phyloP scores from a whole-genome alignment of 202 grass and related monocot species.

The Cymbopogon flexuosus region DNA sequence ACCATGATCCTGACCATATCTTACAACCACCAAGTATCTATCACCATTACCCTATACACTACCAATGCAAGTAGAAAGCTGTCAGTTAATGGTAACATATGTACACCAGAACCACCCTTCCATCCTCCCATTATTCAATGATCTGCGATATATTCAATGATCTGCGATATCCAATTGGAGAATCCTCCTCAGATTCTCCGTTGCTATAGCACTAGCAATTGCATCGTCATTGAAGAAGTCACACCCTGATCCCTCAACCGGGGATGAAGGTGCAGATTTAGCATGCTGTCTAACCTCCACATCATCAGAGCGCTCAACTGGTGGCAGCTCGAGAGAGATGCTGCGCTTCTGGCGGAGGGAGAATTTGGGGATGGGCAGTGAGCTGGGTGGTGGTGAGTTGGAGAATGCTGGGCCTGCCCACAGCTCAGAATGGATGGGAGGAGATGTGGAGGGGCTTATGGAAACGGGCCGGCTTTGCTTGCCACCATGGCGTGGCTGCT shows the following conservation, averaged over 20 bases:
- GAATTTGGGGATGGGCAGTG: slow-evolving; percentile 73
- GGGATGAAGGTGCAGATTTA: slow-evolving; percentile 76
- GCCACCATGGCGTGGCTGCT: slow-evolving; percentile 31
- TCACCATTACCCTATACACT: slow-evolving; percentile 32
- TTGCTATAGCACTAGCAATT: slow-evolving; percentile 43
- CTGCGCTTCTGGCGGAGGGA: slow-evolving; percentile 65
- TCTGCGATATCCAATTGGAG: slow-evolving; percentile 60
- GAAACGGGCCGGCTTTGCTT: slow-evolving; percentile 48
- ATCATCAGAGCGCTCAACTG: slow-evolving; percentile 27
- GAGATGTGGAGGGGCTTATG: slow-evolving; percentile 42
- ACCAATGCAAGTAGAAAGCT: slow-evolving; percentile 18
- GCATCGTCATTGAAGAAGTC: slow-evolving; percentile 35
- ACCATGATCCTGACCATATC: slow-evolving; percentile 6
- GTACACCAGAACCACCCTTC: slow-evolving; percentile 33
- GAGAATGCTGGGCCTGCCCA: slow-evolving; percentile 77
- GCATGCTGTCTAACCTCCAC: slow-evolving; percentile 32
- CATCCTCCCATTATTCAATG: slow-evolving; percentile 18
- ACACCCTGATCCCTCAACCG: slow-evolving; percentile 35
- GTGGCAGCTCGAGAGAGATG: slow-evolving; percentile 59
- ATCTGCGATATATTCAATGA: slow-evolving; percentile 36
- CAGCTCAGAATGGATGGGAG: slow-evolving; percentile 38
- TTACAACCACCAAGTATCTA: slow-evolving; percentile 26
- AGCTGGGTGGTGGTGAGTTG: slow-evolving; percentile 69
- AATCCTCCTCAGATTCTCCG: slow-evolving; percentile 80
- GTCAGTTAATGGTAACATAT: slow-evolving; percentile 24